Evolutionary conservation across 441 rosid genomes (phyloP), one percentile per base, ranked within the genome.

Genomic region (Aquilaria agallochum): DNA sequence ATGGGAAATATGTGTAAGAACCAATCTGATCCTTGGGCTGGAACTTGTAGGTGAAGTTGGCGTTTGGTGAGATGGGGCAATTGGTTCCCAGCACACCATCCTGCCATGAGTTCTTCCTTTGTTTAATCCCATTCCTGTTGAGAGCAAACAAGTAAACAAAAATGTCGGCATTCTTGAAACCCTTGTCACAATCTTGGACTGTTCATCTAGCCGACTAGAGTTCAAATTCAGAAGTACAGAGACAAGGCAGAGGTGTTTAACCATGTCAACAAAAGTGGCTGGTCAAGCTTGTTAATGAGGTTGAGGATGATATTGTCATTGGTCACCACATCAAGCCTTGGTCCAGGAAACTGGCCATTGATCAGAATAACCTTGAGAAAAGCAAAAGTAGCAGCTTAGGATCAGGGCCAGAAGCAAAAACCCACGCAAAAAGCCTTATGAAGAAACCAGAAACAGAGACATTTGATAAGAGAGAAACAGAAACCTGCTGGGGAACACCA

Each of bases 261-360:
- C 97, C 97, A 90, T 46, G 97, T 90, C 64, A 88, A 73, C 67
- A 90, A 95, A 71, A 90, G 84, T 62, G 97, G 92, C 60, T 85
- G 85, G 67, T 90, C 97, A 2, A 90, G 88, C 68, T 88, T 90
- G 76, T 90, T 90, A 66, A 85, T 70, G 72, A 90, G 87, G 65
- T 90, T 88, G 52, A 90, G 92, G 42, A 90, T 65, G 60, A 90
- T 76, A 76, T 90, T 88, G 70, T 87, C 90, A 66, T 90, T 90
- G 15, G 94, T 90, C 62, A 87, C 86, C 61, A 85, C 90, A 27
- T 87, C 92, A 66, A 90, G 89, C 63, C 65, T 79, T 2, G 92
- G 96, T 66, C 96, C 95, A 60, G 96, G 95, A 66, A 90, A 86
- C 71, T 90, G 96, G 40, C 93, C 96, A 77, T 89, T 89, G 78